A percentile compares a stretch with the other conserved stretches of the same genome.
phyloP scores from a whole-genome alignment of 2,329 filamentous ascomycete species.

The Immersiporthe knoxdaviesiana region DNA sequence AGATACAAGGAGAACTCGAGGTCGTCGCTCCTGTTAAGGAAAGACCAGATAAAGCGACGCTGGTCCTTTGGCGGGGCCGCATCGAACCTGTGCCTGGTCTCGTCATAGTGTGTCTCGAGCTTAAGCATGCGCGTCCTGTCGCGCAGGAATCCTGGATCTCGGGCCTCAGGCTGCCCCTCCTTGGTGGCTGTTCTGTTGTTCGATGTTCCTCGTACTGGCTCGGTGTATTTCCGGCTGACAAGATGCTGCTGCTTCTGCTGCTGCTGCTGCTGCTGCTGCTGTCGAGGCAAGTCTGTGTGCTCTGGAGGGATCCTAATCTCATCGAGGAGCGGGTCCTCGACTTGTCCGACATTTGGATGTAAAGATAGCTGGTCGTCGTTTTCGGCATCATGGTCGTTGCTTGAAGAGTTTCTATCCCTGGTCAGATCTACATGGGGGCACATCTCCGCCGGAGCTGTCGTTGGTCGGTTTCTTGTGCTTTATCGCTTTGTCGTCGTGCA shows the following conservation, averaged over 20 bases:
- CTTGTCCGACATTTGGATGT: neutral
- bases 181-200: neutral
- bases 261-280: neutral
- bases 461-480: no score
- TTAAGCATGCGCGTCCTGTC: no score
- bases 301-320: neutral
- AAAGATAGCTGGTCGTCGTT: neutral
- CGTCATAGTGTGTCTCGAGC: conserved; percentile 29
- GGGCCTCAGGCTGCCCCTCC: neutral
- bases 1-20: conserved; percentile 29
- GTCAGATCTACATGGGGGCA: neutral
- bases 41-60: conserved; percentile 33
- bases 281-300: neutral
- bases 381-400: neutral
- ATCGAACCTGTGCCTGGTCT: conserved; percentile 27
- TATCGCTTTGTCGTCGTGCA: no score
- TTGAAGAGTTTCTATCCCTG: no score
- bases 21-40: conserved; percentile 33
- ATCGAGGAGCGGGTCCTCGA: neutral
- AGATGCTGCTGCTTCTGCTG: neutral
- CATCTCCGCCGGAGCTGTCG: neutral
- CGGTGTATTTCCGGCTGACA: neutral
- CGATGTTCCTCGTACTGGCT: neutral
- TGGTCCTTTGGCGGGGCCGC: conserved; percentile 7
- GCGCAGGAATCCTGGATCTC: no score